Conservation (phyloP, 2,329 filamentous ascomycete species). For the Cercospora sp. region DNA sequence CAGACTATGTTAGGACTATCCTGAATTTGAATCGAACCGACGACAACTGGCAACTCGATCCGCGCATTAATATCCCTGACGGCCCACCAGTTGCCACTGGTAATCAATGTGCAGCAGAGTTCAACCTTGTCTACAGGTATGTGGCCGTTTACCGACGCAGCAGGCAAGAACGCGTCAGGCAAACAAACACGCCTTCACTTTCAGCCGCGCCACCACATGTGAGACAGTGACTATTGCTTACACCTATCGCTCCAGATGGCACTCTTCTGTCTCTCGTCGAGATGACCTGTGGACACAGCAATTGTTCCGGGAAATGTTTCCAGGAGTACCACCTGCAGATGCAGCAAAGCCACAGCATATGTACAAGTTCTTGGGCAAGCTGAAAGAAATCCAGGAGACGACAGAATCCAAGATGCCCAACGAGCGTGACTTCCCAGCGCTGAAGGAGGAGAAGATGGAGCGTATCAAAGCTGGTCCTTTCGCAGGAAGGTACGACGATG, state of each 20-base stretch:
- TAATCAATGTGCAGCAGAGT: conserved; percentile 56
- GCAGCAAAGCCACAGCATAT: conserved; percentile 33
- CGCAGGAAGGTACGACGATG: conserved; percentile 58
- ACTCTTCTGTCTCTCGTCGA: conserved; percentile 46
- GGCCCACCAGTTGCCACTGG: conserved; percentile 48
- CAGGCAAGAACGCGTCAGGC: no score
- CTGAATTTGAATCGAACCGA: conserved; percentile 51
- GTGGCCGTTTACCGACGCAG: no score
- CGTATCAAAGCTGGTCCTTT: conserved; percentile 36
- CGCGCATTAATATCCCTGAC: conserved; percentile 43
- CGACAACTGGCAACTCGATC: conserved; percentile 48
- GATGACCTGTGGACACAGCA: conserved; percentile 52
- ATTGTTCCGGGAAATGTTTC: conserved; percentile 40
- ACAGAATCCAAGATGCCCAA: conserved; percentile 36
- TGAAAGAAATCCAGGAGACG: conserved; percentile 33
- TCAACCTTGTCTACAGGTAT: conserved; percentile 45
- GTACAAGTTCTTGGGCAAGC: conserved; percentile 35
- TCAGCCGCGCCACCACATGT: no score
- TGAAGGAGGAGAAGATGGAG: conserved; percentile 34
- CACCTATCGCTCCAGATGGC: conserved; percentile 51
- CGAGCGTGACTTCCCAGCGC: conserved; percentile 38
- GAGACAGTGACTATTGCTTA: no score
- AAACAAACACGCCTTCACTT: no score
- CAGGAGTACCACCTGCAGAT: conserved; percentile 27
- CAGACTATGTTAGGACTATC: conserved; percentile 56